Conservation (phyloP, 345 rosid species). For the Sisymbrium irio region DNA sequence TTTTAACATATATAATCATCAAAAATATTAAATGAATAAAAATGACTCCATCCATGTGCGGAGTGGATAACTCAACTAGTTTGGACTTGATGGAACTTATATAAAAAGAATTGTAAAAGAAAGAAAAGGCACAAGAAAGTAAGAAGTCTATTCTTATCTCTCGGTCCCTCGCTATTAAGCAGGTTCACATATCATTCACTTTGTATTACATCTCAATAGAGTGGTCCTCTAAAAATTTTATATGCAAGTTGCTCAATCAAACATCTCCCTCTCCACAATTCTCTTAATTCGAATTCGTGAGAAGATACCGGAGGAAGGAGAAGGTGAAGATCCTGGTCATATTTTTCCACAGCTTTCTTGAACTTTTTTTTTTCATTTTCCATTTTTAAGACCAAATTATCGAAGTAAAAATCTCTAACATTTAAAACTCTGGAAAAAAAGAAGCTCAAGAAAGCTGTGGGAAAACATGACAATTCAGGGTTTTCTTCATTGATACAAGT, state of each 20-base stretch:
- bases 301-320: neutral
- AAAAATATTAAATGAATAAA: too few relatives aligned
- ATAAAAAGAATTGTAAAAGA: neutral
- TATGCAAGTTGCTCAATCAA: conserved; percentile 14
- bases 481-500: conserved; percentile 1
- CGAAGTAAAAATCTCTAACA: neutral
- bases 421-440: neutral
- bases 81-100: neutral
- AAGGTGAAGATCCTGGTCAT: conserved; percentile 37
- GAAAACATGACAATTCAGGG: conserved; percentile 38
- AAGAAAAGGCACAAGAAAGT: conserved; percentile 4
- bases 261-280: conserved; percentile 13
- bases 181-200: conserved; percentile 34
- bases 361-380: conserved; percentile 31
- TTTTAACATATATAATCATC: too few relatives aligned
- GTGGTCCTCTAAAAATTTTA: conserved; percentile 30
- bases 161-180: conserved; percentile 22
- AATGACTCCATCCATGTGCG: too few relatives aligned
- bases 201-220: conserved; percentile 13
- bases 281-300: neutral
- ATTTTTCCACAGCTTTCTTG: conserved; percentile 42
- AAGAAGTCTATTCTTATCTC: conserved; percentile 30
- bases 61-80: too few relatives aligned
- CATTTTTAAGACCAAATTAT: neutral
- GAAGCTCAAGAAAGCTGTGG: conserved; percentile 40